phyloP scores from a whole-genome alignment of 257 asterid species.

The Salvia miltiorrhiza region DNA sequence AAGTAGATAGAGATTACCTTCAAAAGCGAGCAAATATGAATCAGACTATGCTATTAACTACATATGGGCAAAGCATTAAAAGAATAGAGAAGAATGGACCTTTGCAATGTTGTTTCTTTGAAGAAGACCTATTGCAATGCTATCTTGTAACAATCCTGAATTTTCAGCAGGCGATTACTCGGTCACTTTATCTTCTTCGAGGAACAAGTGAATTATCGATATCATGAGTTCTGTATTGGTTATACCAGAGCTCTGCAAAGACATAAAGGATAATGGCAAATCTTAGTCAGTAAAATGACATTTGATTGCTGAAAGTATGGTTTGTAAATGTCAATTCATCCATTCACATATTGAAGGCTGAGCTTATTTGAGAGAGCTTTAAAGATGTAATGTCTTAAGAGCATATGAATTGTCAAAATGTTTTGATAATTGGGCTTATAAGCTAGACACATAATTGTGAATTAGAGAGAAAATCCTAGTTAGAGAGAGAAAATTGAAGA shows the following conservation, averaged over 20 bases:
- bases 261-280: slow-evolving; percentile 1
- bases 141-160: background rate
- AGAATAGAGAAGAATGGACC: background rate
- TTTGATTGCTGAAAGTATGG: too few species aligned
- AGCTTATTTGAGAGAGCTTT: too few species aligned
- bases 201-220: slow-evolving; percentile 76
- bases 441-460: too few species aligned
- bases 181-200: slow-evolving; percentile 78
- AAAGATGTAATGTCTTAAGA: too few species aligned
- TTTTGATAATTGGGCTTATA: background rate
- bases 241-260: slow-evolving; percentile 39
- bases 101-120: too few species aligned
- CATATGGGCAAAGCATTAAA: background rate
- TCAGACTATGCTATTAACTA: background rate
- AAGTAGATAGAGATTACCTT: background rate
- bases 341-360: too few species aligned
- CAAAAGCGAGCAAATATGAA: background rate
- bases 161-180: background rate
- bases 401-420: too few species aligned
- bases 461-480: too few species aligned
- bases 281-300: background rate
- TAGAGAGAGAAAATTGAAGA: too few species aligned
- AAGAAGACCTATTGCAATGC: background rate
- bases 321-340: background rate
- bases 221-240: slow-evolving; percentile 66